Conservation (phyloP, 2,329 filamentous ascomycete species). For the Fusarium sarcochroum region DNA sequence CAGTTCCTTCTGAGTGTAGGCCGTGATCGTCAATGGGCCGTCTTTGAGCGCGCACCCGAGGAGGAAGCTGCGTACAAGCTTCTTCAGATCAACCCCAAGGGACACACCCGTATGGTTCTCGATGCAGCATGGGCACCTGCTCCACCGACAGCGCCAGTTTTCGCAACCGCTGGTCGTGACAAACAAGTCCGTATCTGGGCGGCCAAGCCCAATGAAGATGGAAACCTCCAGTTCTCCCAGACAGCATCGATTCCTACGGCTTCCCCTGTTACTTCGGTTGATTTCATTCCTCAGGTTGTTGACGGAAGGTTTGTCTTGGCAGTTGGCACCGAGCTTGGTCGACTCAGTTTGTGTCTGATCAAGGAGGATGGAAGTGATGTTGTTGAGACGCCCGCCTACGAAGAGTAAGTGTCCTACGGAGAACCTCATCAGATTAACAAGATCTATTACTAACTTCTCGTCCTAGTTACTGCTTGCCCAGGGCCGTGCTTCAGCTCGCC, state of each 20-base stretch:
- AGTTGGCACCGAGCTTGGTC: slow-evolving; percentile 70
- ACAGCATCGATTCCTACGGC: slow-evolving; percentile 67
- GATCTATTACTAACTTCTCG: slow-evolving; percentile 26
- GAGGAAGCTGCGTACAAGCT: slow-evolving; percentile 66
- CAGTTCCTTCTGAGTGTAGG: slow-evolving; percentile 86
- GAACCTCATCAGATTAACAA: neutral
- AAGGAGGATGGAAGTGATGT: slow-evolving; percentile 56
- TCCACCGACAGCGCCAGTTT: slow-evolving; percentile 62
- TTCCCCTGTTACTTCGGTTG: slow-evolving; percentile 78
- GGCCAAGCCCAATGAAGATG: slow-evolving; percentile 51
- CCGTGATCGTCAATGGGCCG: slow-evolving; percentile 89
- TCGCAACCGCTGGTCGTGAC: slow-evolving; percentile 92
- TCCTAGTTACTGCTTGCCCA: slow-evolving; percentile 65
- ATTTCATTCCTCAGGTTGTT: slow-evolving; percentile 66
- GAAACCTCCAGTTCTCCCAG: slow-evolving; percentile 63
- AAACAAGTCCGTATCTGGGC: slow-evolving; percentile 84
- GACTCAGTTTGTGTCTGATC: slow-evolving; percentile 61
- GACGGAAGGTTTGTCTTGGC: slow-evolving; percentile 61
- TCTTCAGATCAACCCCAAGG: slow-evolving; percentile 80
- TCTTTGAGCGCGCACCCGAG: slow-evolving; percentile 73
- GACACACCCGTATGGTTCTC: slow-evolving; percentile 92
- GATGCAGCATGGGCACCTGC: slow-evolving; percentile 85
- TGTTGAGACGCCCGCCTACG: slow-evolving; percentile 52
- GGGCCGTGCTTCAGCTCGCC: slow-evolving; percentile 75
- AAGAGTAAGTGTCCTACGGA: slow-evolving; percentile 56